Evolutionary conservation across 2,329 filamentous ascomycete genomes (phyloP).

Genomic region (Celoporthe dispersa): DNA sequence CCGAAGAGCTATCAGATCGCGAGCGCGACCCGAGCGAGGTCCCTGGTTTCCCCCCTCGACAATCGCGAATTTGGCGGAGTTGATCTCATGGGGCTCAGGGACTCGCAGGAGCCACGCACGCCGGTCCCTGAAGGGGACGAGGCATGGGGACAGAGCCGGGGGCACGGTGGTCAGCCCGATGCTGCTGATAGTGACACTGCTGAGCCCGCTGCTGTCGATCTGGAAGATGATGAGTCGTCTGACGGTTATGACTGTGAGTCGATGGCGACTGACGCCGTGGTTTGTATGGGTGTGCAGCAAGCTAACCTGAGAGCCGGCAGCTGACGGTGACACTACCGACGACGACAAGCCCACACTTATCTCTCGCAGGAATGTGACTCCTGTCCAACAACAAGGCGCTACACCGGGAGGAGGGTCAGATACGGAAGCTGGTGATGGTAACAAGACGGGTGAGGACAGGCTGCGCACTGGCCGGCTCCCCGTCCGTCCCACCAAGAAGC

Average conservation of each 20-base stretch:
- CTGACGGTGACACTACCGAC: conserved; percentile 66
- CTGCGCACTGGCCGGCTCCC: conserved; percentile 14
- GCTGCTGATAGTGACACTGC: not conserved
- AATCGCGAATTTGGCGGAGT: conserved; percentile 9
- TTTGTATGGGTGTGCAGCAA: conserved; percentile 28
- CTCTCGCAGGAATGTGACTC: conserved; percentile 47
- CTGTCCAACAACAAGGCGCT: conserved; percentile 14
- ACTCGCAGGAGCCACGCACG: not conserved
- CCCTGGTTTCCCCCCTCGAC: not conserved
- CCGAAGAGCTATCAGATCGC: conserved; percentile 35
- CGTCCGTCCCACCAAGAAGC: conserved; percentile 58
- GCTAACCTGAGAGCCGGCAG: conserved; percentile 48
- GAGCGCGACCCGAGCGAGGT: not conserved
- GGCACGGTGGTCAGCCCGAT: not conserved
- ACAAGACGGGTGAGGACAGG: conserved; percentile 5
- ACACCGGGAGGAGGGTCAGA: conserved; percentile 43
- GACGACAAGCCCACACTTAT: conserved; percentile 59
- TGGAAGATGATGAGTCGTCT: conserved; percentile 32
- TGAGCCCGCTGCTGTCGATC: conserved; percentile 20
- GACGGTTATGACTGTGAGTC: conserved; percentile 66
- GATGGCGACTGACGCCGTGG: conserved; percentile 25
- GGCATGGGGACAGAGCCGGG: not conserved
- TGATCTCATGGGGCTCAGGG: not conserved
- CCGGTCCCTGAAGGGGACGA: not conserved
- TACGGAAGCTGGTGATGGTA: conserved; percentile 46